phyloP scores from a whole-genome alignment of 352 stramenopile genomes.

The Globisporangium mamillatum region DNA sequence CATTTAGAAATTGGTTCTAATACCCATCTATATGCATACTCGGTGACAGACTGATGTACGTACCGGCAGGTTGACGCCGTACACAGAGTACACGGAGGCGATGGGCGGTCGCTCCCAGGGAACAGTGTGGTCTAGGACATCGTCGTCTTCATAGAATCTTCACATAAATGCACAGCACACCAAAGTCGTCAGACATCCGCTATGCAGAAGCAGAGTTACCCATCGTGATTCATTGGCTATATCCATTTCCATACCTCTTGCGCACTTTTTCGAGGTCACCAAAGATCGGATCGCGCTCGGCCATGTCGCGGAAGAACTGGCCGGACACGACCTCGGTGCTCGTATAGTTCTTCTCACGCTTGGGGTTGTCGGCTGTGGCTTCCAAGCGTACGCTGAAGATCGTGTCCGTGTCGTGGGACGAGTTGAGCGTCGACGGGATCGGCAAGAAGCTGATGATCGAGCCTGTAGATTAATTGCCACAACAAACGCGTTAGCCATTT shows the following conservation, averaged over 20 bases:
- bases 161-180: background rate
- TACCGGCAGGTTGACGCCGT: constrained; percentile 77
- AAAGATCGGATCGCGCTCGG: constrained; percentile 57
- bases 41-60: background rate
- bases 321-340: constrained; percentile 66
- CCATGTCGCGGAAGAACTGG: constrained; percentile 70
- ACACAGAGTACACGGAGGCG: constrained; percentile 69
- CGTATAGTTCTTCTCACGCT: constrained; percentile 52
- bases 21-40: background rate
- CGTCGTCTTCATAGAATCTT: constrained; percentile 69
- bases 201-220: background rate
- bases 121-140: constrained; percentile 52
- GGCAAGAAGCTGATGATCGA: constrained; percentile 74
- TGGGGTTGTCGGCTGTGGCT: constrained; percentile 11
- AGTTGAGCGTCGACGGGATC: constrained; percentile 49
- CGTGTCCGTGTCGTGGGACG: constrained; percentile 51
- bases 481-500: background rate
- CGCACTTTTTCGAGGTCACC: constrained; percentile 53
- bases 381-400: constrained; percentile 49
- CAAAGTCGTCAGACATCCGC: background rate
- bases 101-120: constrained; percentile 73
- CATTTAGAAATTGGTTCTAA: background rate
- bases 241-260: constrained; percentile 26
- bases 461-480: constrained; percentile 22
- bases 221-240: background rate